These are phyloP conservation scores for Monosporascus sp. DNA, from an alignment of 2,329 filamentous ascomycete genomes.

Conservation along the genomic window DNA sequence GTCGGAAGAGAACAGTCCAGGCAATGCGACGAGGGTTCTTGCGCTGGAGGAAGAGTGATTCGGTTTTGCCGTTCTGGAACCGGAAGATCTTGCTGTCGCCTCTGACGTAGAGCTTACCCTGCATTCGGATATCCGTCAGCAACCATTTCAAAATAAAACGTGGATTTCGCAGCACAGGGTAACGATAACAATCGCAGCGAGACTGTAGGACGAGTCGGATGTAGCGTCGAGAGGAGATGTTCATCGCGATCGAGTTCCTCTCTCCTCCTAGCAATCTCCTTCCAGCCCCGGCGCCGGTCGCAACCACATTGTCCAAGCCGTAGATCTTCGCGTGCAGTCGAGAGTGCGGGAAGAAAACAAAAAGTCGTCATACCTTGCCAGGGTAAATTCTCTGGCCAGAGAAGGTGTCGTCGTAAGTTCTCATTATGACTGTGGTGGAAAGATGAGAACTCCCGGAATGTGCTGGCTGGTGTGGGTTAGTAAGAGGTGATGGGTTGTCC, in stretches of 20 bases:
- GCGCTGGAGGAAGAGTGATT: slow-evolving; percentile 99
- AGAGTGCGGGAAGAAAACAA: background rate
- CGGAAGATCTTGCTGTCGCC: slow-evolving; percentile 99
- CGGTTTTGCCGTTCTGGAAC: slow-evolving; percentile 99
- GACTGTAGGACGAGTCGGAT: background rate
- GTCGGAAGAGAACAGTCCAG: slow-evolving; percentile 97
- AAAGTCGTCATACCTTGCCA: slow-evolving; percentile 48
- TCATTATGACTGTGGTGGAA: slow-evolving; percentile 48
- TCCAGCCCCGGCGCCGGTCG: background rate
- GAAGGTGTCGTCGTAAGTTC: slow-evolving; percentile 63
- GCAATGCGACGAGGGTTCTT: slow-evolving; percentile 99
- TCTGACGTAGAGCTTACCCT: slow-evolving; percentile 99
- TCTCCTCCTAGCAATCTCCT: background rate
- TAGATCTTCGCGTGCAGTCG: too few relatives aligned
- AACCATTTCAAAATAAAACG: slow-evolving; percentile 2
- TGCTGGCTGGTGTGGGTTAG: slow-evolving; percentile 29
- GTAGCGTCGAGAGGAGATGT: too few relatives aligned
- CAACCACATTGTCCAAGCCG: too few relatives aligned
- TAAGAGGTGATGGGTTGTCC: slow-evolving; percentile 20
- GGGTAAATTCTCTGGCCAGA: slow-evolving; percentile 63
- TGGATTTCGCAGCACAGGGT: background rate
- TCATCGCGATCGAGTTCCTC: background rate
- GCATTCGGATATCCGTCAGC: slow-evolving; percentile 25
- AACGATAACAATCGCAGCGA: slow-evolving; percentile 2
- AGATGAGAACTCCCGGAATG: slow-evolving; percentile 29